Conservation (phyloP, 768 basidiomycete species). For the Scleroderma citrinum region DNA sequence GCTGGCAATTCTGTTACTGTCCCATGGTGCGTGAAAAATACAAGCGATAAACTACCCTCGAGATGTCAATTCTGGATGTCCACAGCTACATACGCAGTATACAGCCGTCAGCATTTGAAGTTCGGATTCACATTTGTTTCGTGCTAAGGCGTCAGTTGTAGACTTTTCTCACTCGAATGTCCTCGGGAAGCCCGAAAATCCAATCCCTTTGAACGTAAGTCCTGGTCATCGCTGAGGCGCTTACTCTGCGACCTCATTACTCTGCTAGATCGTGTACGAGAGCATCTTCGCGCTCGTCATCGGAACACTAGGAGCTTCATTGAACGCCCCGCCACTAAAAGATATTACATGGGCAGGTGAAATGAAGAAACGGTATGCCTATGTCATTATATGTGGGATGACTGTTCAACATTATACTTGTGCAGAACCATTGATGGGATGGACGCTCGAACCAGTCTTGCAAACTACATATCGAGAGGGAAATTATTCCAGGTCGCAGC, state of each 20-base stretch:
- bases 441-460: constrained; percentile 62
- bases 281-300: constrained; percentile 56
- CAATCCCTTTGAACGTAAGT: constrained; percentile 58
- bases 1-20: constrained; percentile 40
- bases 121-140: not conserved
- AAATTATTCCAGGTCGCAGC: constrained; percentile 22
- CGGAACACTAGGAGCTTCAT: constrained; percentile 67
- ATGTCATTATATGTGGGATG: not conserved
- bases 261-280: constrained; percentile 55
- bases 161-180: constrained; percentile 76
- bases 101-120: constrained; percentile 54
- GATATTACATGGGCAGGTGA: constrained; percentile 89
- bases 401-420: constrained; percentile 1
- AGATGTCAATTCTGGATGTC: not conserved
- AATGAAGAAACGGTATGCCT: constrained; percentile 66
- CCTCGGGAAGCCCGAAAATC: constrained; percentile 61
- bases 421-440: constrained; percentile 73
- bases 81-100: constrained; percentile 72
- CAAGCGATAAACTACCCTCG: not conserved
- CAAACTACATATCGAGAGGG: constrained; percentile 57
- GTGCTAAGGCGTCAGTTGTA: constrained; percentile 23
- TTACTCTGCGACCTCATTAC: not conserved
- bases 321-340: constrained; percentile 62
- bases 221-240: not conserved
- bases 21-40: constrained; percentile 43